Evolutionary conservation across 352 stramenopile species (phyloP).

Genomic region (Phytophthora idaei): DNA sequence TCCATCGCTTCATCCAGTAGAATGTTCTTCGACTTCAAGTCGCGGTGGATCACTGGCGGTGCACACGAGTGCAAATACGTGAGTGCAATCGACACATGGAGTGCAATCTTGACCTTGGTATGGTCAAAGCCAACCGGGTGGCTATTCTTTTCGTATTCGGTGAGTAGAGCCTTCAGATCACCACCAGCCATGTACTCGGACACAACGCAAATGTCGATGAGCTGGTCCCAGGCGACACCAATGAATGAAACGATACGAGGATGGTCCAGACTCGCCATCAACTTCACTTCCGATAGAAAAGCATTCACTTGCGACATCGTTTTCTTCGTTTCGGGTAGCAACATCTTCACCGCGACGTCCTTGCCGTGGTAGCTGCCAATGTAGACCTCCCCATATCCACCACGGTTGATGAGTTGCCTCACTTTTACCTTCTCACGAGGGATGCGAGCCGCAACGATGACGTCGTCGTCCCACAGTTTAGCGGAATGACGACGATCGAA

Average conservation of each 20-base stretch:
- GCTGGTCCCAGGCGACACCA: conserved; percentile 48
- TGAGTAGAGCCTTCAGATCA: conserved; percentile 44
- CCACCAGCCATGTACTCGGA: conserved; percentile 57
- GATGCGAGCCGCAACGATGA: conserved; percentile 34
- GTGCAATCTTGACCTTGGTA: conserved; percentile 41
- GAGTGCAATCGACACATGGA: conserved; percentile 40
- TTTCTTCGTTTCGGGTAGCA: conserved; percentile 35
- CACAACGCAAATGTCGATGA: conserved; percentile 44
- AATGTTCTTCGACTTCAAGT: conserved; percentile 51
- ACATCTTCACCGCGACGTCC: conserved; percentile 33
- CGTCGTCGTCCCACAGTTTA: conserved; percentile 46
- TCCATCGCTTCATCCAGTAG: conserved; percentile 36
- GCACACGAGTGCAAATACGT: conserved; percentile 50
- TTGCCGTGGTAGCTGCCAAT: conserved; percentile 32
- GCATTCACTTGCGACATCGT: conserved; percentile 38
- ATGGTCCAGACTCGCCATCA: conserved; percentile 45
- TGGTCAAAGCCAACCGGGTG: conserved; percentile 34
- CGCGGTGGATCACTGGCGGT: conserved; percentile 47
- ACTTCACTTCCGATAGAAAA: conserved; percentile 38
- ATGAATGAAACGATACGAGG: conserved; percentile 48
- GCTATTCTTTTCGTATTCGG: conserved; percentile 25
- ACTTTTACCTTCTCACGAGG: conserved; percentile 31
- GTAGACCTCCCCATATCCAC: conserved; percentile 40
- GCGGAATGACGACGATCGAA: conserved; percentile 10
- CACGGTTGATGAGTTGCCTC: conserved; percentile 35